Conservation (phyloP, 805 yeast genomes). For the Starmerella potacharoeniae region DNA sequence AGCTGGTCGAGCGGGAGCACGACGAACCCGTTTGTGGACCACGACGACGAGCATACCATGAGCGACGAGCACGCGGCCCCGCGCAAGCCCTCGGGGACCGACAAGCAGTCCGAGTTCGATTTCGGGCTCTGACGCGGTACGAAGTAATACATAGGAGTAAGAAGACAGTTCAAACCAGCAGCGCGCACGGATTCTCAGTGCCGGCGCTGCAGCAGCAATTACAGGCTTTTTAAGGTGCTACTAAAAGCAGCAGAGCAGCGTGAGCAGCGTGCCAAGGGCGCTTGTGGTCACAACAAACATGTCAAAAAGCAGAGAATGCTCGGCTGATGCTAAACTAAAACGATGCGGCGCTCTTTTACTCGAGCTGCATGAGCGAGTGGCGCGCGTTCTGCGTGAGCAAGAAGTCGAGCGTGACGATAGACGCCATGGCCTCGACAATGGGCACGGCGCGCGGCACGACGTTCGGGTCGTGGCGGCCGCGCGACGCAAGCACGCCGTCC, state of each 20-base stretch:
- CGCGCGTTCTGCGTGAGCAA: constrained; percentile 77
- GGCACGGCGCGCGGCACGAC: constrained; percentile 98
- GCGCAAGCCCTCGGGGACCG: too few species aligned
- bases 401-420: constrained; percentile 83
- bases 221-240: too few species aligned
- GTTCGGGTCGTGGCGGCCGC: constrained; percentile 97
- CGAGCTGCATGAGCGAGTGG: constrained; percentile 36
- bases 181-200: too few species aligned
- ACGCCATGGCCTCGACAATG: constrained; percentile 96
- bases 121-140: background rate
- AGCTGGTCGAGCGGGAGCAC: constrained; percentile 12
- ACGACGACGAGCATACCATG: background rate
- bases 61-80: background rate
- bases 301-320: too few species aligned
- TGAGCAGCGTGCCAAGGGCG: too few species aligned
- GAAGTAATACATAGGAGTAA: too few species aligned
- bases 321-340: too few species aligned
- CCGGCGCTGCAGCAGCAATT: too few species aligned
- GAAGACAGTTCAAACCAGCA: too few species aligned
- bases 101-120: constrained; percentile 7
- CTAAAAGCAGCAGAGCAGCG: too few species aligned
- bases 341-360: background rate
- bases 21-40: constrained; percentile 7
- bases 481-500: constrained; percentile 79
- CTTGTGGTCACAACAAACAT: too few species aligned